Conservation (phyloP, 2,329 filamentous ascomycete species). For the Cladophialophora psammophila region DNA sequence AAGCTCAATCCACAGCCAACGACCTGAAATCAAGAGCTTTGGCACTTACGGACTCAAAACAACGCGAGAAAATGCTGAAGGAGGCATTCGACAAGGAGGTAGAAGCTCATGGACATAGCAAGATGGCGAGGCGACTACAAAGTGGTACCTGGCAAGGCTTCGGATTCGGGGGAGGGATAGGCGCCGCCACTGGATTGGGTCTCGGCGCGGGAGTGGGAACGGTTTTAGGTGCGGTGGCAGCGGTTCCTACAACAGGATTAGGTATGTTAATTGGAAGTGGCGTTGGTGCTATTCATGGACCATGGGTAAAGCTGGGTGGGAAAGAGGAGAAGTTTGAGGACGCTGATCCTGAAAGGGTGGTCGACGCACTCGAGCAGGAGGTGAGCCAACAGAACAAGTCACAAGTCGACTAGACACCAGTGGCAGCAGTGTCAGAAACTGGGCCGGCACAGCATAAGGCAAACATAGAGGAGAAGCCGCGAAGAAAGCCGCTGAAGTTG, state of each 20-base stretch:
- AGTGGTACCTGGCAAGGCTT: conserved; percentile 33
- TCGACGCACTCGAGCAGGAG: conserved; percentile 32
- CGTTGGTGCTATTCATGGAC: conserved; percentile 32
- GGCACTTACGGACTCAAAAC: conserved; percentile 29
- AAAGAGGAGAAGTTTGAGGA: conserved; percentile 36
- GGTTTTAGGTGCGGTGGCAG: conserved; percentile 27
- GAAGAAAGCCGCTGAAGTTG: conserved; percentile 33
- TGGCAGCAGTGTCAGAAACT: not conserved
- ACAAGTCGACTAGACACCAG: not conserved
- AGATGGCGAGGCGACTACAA: conserved; percentile 35
- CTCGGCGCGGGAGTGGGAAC: conserved; percentile 32
- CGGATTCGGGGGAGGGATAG: conserved; percentile 34
- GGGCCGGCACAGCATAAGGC: not conserved
- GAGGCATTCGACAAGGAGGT: conserved; percentile 37
- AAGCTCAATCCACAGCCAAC: conserved; percentile 33
- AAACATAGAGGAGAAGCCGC: conserved; percentile 13
- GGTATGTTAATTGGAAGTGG: conserved; percentile 32
- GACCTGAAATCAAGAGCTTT: conserved; percentile 32
- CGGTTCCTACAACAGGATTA: conserved; percentile 30
- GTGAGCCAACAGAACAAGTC: conserved; percentile 6
- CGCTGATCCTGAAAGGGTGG: conserved; percentile 30
- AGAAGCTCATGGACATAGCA: conserved; percentile 35
- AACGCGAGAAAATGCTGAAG: conserved; percentile 32
- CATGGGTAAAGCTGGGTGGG: conserved; percentile 34
- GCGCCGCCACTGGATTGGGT: conserved; percentile 33